Evolutionary conservation across 331 rosid species (phyloP).

Genomic region (Arachis monticola): DNA sequence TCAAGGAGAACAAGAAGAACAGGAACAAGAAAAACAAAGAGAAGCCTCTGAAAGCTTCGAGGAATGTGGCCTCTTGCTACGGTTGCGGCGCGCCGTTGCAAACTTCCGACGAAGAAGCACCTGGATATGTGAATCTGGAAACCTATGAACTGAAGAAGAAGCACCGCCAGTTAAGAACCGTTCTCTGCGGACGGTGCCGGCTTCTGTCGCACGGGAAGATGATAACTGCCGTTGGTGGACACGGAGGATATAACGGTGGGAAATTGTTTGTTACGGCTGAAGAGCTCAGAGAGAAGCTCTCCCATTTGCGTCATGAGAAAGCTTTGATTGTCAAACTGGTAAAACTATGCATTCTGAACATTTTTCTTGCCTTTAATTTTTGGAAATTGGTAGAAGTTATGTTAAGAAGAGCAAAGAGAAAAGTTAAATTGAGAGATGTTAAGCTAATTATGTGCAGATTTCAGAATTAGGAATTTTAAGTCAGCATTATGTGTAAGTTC

Average conservation of each 20-base stretch:
- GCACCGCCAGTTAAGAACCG: constrained; percentile 85
- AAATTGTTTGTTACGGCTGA: constrained; percentile 79
- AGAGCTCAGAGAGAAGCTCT: constrained; percentile 81
- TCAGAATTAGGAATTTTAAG: constrained; percentile 6
- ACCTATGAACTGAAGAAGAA: constrained; percentile 92
- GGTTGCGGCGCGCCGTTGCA: constrained; percentile 97
- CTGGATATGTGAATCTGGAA: constrained; percentile 74
- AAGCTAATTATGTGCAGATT: neutral
- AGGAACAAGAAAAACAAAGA: constrained; percentile 47
- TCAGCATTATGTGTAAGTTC: neutral
- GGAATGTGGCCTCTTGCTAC: constrained; percentile 61
- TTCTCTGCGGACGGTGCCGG: constrained; percentile 82
- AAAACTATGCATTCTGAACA: constrained; percentile 17
- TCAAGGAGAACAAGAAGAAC: constrained; percentile 56
- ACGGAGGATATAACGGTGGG: constrained; percentile 95
- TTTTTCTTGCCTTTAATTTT: constrained; percentile 30
- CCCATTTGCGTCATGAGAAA: constrained; percentile 77
- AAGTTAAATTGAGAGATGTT: constrained; percentile 4
- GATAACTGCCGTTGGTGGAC: constrained; percentile 98
- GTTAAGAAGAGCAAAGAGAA: neutral
- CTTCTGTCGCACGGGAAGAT: constrained; percentile 89
- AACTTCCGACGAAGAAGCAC: constrained; percentile 68
- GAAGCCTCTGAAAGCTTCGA: constrained; percentile 54
- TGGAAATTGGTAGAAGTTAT: neutral
- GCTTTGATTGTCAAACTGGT: constrained; percentile 87